phyloP scores from a whole-genome alignment of 2,329 filamentous ascomycete genomes.

The Plenodomus tracheiphilus region DNA sequence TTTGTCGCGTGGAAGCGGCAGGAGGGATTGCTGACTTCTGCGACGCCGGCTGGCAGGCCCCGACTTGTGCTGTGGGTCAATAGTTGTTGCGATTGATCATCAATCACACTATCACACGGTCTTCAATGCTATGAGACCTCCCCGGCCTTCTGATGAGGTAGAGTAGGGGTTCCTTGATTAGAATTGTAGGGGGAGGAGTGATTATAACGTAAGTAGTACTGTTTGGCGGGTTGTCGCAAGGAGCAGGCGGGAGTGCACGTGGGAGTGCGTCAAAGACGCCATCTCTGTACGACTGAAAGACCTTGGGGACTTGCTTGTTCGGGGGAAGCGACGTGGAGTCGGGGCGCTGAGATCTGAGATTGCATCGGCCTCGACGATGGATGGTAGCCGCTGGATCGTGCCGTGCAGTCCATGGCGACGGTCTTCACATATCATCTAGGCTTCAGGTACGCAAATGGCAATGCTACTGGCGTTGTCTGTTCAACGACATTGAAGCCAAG shows the following conservation, averaged over 20 bases:
- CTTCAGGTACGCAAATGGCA: not conserved
- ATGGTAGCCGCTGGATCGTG: too few relatives aligned
- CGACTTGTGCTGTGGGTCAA: constrained; percentile 6
- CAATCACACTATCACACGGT: not conserved
- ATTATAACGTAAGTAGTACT: too few relatives aligned
- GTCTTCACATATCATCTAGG: too few relatives aligned
- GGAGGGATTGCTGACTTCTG: constrained; percentile 19
- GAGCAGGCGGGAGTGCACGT: not conserved
- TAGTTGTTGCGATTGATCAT: constrained; percentile 2
- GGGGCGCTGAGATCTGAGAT: not conserved
- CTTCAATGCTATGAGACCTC: not conserved
- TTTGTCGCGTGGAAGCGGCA: constrained; percentile 44
- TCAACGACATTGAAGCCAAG: constrained; percentile 28
- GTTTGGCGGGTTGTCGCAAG: not conserved
- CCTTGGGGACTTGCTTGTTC: not conserved
- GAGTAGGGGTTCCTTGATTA: not conserved
- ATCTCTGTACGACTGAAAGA: not conserved
- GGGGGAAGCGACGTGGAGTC: not conserved
- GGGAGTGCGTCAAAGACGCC: not conserved
- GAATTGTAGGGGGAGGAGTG: not conserved
- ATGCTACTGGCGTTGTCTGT: not conserved
- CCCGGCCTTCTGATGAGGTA: not conserved
- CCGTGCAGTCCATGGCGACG: too few relatives aligned
- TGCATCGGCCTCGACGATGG: too few relatives aligned
- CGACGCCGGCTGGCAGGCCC: constrained; percentile 27